Evolutionary conservation across 2,329 filamentous ascomycete genomes (phyloP), one percentile per base, ranked within the genome.

Genomic region (Penicillium capsulatum): DNA sequence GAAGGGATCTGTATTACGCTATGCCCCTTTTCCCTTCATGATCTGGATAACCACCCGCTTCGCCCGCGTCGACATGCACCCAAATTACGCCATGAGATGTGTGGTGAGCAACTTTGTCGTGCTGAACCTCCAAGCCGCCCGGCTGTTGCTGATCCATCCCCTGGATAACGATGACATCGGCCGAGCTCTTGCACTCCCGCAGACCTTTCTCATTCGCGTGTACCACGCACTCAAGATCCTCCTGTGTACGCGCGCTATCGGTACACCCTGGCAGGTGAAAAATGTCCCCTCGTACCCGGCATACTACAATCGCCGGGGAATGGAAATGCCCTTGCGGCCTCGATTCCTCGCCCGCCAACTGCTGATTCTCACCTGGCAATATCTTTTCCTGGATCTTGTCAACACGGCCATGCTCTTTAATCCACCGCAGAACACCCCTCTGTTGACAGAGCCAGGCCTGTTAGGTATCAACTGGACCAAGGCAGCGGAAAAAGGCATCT

Each of bases 241-340:
- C 7, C 27, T 42, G 4, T 42, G 36, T 15, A 22, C 40, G 2
- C 51, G 56, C 8, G 57, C 48, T 2, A 33, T 60, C 3, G 38
- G 41, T 7, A 59, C 55, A 3, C 35, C 45, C 17, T 47, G 54
- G 38, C 47, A 56, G 9, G 42, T 38, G 7, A 60, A 51, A 34
- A 53, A 53, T 17, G 27, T 45, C 0, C 54, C 57, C 1, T 10
- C 40, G 0, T 47, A 42, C 3, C 51, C 48, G 17, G 34, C 16
- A 3, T 55, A 54, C 14, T 49, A 47, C 27, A 11, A 13, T 3
- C 27, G 43, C 8, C 31, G 34, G 3, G 26, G 31, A 4, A 31
- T n/a, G 1, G n/a, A 24, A 9, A 22, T 22, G 2, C 38, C 38
- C 3, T 27, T 41, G 3, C 45, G 50, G 9, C 30, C 7, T 11